phyloP scores from a whole-genome alignment of 2,329 filamentous ascomycete genomes.

The Aspergillus flavus region DNA sequence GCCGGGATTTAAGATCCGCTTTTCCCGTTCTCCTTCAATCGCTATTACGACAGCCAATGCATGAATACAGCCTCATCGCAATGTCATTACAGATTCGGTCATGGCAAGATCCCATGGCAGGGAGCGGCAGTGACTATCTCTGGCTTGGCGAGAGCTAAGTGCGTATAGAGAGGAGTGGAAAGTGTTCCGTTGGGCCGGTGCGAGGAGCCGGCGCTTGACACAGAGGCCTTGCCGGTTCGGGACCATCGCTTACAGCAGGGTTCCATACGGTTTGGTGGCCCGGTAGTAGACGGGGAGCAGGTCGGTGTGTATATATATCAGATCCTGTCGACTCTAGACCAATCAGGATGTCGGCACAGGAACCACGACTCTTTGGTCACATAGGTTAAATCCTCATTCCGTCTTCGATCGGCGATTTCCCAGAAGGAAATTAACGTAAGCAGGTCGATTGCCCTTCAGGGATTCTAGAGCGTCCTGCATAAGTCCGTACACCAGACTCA shows the following conservation, averaged over 20 bases:
- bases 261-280: background rate
- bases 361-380: slow-evolving; percentile 13
- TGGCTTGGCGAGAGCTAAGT: background rate
- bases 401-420: slow-evolving; percentile 42
- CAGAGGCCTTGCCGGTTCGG: background rate
- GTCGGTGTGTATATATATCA: background rate
- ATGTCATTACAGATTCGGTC: background rate
- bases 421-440: slow-evolving; percentile 71
- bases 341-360: background rate
- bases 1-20: background rate
- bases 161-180: background rate
- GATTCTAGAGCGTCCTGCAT: slow-evolving; percentile 74
- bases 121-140: background rate
- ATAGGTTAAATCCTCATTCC: slow-evolving; percentile 17
- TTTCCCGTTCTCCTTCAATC: background rate
- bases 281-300: background rate
- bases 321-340: background rate
- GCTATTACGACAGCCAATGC: background rate
- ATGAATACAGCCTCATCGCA: background rate
- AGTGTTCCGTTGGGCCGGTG: background rate
- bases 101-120: background rate
- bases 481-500: slow-evolving; percentile 78
- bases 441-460: slow-evolving; percentile 69
- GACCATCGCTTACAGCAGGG: background rate
- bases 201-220: background rate